Evolutionary conservation across 306 rosid species (phyloP).

Genomic region (Geum urbanum): DNA sequence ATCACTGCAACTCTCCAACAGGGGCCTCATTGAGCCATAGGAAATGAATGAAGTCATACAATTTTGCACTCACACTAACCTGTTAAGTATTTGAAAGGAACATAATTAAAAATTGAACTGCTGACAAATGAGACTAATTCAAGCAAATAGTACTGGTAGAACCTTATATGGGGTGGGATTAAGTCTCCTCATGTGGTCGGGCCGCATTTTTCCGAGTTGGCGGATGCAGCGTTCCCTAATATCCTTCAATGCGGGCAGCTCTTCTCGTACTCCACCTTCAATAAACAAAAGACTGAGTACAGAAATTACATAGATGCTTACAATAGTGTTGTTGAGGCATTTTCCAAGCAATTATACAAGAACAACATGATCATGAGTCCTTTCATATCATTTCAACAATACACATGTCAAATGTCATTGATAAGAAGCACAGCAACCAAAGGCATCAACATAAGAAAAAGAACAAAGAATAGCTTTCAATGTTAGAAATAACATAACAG

Average conservation of each 20-base stretch:
- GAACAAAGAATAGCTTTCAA: not conserved
- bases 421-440: not conserved
- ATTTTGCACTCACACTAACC: constrained; percentile 87
- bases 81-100: constrained; percentile 22
- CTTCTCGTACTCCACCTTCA: constrained; percentile 54
- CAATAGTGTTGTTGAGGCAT: not conserved
- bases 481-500: not conserved
- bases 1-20: constrained; percentile 82
- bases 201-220: constrained; percentile 86
- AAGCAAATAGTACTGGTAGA: constrained; percentile 15
- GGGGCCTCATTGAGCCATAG: constrained; percentile 98
- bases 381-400: not conserved
- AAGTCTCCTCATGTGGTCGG: constrained; percentile 96
- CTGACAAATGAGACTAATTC: not conserved
- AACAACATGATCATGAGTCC: not conserved
- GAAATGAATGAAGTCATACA: constrained; percentile 89
- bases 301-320: not conserved
- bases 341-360: not conserved
- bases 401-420: not conserved
- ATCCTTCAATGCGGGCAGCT: constrained; percentile 61
- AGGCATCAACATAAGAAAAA: not conserved
- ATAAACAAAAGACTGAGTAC: constrained; percentile 15
- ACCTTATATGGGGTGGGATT: constrained; percentile 99
- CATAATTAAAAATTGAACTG: not conserved
- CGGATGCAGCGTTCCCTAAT: constrained; percentile 74